Conservation (phyloP, 805 yeast species). For the Hanseniaspora valbyensis region DNA sequence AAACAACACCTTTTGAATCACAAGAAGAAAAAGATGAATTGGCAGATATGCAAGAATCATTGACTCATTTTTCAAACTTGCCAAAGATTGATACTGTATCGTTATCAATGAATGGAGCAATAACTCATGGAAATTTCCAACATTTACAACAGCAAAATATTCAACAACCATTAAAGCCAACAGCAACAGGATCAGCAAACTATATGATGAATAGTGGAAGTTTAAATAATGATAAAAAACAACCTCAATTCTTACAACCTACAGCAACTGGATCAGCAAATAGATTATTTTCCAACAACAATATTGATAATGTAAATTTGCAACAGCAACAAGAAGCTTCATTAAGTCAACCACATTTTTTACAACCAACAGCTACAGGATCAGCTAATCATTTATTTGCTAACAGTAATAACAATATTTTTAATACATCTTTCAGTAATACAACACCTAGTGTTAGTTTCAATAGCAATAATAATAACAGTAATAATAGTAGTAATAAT, state of each 20-base stretch:
- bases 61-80: conserved; percentile 64
- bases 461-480: not conserved
- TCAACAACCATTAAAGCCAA: conserved; percentile 29
- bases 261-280: conserved; percentile 34
- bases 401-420: conserved; percentile 7
- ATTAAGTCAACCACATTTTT: conserved; percentile 17
- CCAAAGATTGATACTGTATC: conserved; percentile 65
- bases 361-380: conserved; percentile 34
- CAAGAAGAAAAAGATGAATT: conserved; percentile 62
- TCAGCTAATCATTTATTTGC: conserved; percentile 31
- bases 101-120: conserved; percentile 27
- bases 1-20: conserved; percentile 27
- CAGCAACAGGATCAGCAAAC: conserved; percentile 35
- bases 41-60: conserved; percentile 63
- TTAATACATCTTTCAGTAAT: conserved; percentile 1
- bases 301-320: not conserved
- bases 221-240: conserved; percentile 26
- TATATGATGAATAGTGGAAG: conserved; percentile 22
- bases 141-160: conserved; percentile 29
- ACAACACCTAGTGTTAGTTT: not conserved
- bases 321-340: not conserved
- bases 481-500: not conserved
- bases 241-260: conserved; percentile 29
- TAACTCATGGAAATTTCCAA: conserved; percentile 23
- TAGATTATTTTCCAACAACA: conserved; percentile 26